These are phyloP conservation scores for Pyrenochaeta sp. DNA, from an alignment of 2,329 filamentous ascomycete species.

Conservation along the genomic window DNA sequence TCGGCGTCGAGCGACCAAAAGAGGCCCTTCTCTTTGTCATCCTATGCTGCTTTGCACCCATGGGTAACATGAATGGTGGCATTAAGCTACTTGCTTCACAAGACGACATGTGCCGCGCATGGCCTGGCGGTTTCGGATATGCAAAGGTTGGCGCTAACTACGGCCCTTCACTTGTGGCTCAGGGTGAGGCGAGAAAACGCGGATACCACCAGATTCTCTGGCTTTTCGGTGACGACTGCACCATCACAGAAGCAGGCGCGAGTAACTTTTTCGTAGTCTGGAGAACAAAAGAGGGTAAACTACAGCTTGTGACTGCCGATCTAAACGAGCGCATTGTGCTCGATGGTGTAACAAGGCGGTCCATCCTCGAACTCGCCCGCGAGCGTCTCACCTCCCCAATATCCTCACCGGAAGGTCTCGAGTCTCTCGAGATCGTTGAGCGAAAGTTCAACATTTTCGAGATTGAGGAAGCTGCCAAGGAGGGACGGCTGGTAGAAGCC, in stretches of 20 bases:
- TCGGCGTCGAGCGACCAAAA: slow-evolving; percentile 81
- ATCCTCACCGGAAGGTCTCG: slow-evolving; percentile 37
- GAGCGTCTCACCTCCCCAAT: slow-evolving; percentile 62
- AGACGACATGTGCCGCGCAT: slow-evolving; percentile 86
- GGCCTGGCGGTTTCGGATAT: slow-evolving; percentile 91
- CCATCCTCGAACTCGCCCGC: slow-evolving; percentile 76
- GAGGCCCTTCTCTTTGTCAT: slow-evolving; percentile 93
- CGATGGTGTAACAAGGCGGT: slow-evolving; percentile 86
- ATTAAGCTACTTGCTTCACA: slow-evolving; percentile 80
- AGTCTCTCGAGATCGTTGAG: slow-evolving; percentile 75
- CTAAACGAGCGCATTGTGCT: slow-evolving; percentile 85
- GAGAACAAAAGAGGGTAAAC: slow-evolving; percentile 69
- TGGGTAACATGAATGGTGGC: slow-evolving; percentile 47
- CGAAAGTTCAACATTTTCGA: slow-evolving; percentile 83
- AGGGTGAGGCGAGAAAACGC: slow-evolving; percentile 73
- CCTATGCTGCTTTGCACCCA: slow-evolving; percentile 57
- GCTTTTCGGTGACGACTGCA: slow-evolving; percentile 80
- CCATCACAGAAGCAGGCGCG: slow-evolving; percentile 90
- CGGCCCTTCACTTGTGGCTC: slow-evolving; percentile 81
- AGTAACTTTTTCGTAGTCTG: slow-evolving; percentile 92
- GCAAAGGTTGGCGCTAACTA: slow-evolving; percentile 96
- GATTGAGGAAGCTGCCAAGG: slow-evolving; percentile 73
- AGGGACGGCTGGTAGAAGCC: slow-evolving; percentile 82
- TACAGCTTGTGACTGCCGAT: slow-evolving; percentile 83
- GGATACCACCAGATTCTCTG: slow-evolving; percentile 94